Evolutionary conservation across 2,329 filamentous ascomycete species (phyloP).

Genomic region (Cladosporium sp.): DNA sequence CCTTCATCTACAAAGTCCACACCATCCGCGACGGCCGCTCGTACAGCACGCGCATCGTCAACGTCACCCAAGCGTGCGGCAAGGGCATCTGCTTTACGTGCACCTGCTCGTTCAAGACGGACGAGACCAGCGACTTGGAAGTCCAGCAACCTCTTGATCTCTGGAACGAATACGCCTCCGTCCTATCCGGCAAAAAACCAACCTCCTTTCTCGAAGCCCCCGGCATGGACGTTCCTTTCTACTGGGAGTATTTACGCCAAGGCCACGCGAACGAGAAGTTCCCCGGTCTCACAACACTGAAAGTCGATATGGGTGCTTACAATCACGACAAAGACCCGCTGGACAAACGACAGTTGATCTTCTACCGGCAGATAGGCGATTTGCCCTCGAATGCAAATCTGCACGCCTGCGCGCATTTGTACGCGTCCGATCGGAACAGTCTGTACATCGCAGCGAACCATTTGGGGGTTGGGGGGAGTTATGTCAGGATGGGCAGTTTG

Average conservation of each 20-base stretch:
- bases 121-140: constrained; percentile 33
- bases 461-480: constrained; percentile 38
- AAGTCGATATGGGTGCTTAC: constrained; percentile 50
- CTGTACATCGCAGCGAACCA: constrained; percentile 50
- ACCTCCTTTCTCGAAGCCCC: constrained; percentile 31
- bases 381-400: constrained; percentile 44
- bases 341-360: constrained; percentile 39
- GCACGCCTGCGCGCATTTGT: constrained; percentile 55
- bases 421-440: constrained; percentile 54
- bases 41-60: constrained; percentile 50
- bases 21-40: constrained; percentile 49
- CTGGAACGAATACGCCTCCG: constrained; percentile 31
- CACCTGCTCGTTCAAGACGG: constrained; percentile 49
- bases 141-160: constrained; percentile 35
- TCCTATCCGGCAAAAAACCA: constrained; percentile 32
- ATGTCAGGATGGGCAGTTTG: constrained; percentile 44
- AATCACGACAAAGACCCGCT: constrained; percentile 38
- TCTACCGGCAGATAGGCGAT: constrained; percentile 43
- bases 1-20: constrained; percentile 50
- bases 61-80: constrained; percentile 45
- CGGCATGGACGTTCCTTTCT: constrained; percentile 34
- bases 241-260: constrained; percentile 30
- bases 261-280: constrained; percentile 38
- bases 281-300: constrained; percentile 45
- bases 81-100: constrained; percentile 49